Evolutionary conservation across 306 rosid genomes (phyloP).

Genomic region (barrel medic (Medicago truncatula)): DNA sequence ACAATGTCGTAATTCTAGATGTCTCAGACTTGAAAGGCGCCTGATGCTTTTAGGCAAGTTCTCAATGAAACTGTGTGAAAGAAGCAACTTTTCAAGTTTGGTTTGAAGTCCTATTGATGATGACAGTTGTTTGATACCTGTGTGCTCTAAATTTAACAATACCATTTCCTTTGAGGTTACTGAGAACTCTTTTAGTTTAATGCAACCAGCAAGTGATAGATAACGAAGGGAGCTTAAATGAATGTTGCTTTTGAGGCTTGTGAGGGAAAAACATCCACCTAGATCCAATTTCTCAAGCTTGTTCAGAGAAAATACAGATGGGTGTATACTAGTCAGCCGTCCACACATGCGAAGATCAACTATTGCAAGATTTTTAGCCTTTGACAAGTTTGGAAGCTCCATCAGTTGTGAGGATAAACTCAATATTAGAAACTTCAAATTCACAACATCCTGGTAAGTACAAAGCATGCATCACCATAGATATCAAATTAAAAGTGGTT

Average conservation of each 20-base stretch:
- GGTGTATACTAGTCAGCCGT: not conserved
- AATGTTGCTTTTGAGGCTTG: not conserved
- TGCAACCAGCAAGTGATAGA: not conserved
- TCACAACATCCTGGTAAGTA: constrained; percentile 8
- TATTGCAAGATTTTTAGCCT: constrained; percentile 19
- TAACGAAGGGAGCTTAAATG: constrained; percentile 9
- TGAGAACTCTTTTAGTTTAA: not conserved
- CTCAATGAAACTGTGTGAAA: not conserved
- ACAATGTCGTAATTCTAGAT: not conserved
- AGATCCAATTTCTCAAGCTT: constrained; percentile 6
- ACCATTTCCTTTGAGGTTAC: constrained; percentile 17
- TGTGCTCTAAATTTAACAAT: not conserved
- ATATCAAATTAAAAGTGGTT: too few species aligned
- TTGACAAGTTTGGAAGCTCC: constrained; percentile 27
- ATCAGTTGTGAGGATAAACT: not conserved
- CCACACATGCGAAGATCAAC: not conserved
- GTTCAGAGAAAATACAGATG: not conserved
- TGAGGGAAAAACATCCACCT: not conserved
- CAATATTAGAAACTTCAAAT: not conserved
- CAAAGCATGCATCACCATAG: too few species aligned
- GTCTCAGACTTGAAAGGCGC: not conserved
- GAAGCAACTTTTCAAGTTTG: constrained; percentile 13
- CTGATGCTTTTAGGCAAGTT: not conserved
- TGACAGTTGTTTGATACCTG: not conserved
- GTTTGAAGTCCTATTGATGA: constrained; percentile 4